phyloP scores from a whole-genome alignment of 148 eudicot species.

The Fagopyrum esculentum region DNA sequence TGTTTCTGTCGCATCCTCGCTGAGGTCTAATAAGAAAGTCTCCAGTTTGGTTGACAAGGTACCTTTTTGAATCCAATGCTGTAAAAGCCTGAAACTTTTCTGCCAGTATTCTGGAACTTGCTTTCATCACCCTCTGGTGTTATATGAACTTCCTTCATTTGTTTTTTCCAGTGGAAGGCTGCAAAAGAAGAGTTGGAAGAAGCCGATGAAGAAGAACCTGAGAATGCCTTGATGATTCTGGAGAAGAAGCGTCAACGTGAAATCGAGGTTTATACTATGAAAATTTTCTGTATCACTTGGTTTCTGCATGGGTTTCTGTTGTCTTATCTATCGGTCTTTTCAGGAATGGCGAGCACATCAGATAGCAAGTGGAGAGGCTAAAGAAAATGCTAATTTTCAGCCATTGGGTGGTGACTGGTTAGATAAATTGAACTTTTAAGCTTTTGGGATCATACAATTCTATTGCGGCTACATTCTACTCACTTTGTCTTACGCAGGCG shows the following conservation, averaged over 20 bases:
- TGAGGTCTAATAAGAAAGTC: conserved; percentile 91
- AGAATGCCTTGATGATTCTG: conserved; percentile 56
- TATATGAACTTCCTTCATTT: conserved; percentile 6
- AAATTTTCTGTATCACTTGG: conserved; percentile 12
- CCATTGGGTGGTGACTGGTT: conserved; percentile 98
- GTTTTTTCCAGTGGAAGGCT: conserved; percentile 76
- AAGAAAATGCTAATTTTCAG: conserved; percentile 94
- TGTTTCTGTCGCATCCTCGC: conserved; percentile 53
- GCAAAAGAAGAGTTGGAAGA: conserved; percentile 89
- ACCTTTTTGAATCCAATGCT: neutral
- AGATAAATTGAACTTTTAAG: conserved; percentile 12
- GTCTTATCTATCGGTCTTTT: neutral
- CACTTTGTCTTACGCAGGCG: conserved; percentile 47
- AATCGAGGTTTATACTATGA: conserved; percentile 72
- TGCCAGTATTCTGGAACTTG: neutral
- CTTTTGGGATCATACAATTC: neutral
- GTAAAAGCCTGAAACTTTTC: neutral
- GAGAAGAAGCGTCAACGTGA: conserved; percentile 88
- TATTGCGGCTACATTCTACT: neutral
- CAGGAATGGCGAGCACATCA: conserved; percentile 95
- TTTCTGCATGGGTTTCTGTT: neutral
- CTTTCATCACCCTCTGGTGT: neutral
- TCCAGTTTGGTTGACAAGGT: conserved; percentile 99
- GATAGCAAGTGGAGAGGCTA: conserved; percentile 92
- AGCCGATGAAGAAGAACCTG: conserved; percentile 75